A percentile compares a stretch with the other conserved stretches of the same genome.
These are phyloP conservation scores for Gilbertella persicaria DNA, from an alignment of 371 early-diverging fungal genomes.

Conservation along the genomic window DNA sequence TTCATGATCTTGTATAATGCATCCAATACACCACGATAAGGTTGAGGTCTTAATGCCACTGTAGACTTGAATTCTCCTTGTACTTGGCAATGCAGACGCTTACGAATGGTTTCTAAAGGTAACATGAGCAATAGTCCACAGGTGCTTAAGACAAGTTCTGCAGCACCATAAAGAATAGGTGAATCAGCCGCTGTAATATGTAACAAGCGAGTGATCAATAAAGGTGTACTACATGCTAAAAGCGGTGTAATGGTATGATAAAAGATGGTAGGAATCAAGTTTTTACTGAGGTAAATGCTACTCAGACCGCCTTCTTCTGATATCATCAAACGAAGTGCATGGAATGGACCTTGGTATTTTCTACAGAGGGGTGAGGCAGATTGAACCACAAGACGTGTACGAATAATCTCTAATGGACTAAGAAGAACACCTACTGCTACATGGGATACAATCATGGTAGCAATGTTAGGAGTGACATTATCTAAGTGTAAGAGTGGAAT, in stretches of 20 bases:
- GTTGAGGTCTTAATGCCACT: slow-evolving; percentile 75
- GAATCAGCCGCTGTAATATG: slow-evolving; percentile 63
- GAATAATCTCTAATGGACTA: slow-evolving; percentile 77
- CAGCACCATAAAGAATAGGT: slow-evolving; percentile 65
- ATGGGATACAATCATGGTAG: slow-evolving; percentile 70
- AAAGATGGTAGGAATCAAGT: slow-evolving; percentile 75
- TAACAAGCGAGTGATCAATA: slow-evolving; percentile 71
- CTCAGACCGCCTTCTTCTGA: slow-evolving; percentile 79
- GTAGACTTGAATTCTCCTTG: slow-evolving; percentile 64
- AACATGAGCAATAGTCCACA: slow-evolving; percentile 73
- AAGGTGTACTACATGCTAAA: slow-evolving; percentile 65
- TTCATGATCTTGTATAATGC: slow-evolving; percentile 77
- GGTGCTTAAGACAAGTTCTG: slow-evolving; percentile 64
- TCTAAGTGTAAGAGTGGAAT: slow-evolving; percentile 72
- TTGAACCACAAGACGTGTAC: slow-evolving; percentile 75
- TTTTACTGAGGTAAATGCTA: slow-evolving; percentile 67
- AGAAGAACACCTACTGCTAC: slow-evolving; percentile 68
- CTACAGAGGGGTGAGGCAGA: slow-evolving; percentile 63
- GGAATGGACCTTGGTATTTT: slow-evolving; percentile 73
- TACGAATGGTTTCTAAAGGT: slow-evolving; percentile 88
- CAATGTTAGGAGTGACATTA: slow-evolving; percentile 59
- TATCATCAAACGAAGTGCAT: slow-evolving; percentile 72
- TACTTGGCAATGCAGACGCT: slow-evolving; percentile 80
- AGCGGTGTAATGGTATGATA: slow-evolving; percentile 75
- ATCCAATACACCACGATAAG: slow-evolving; percentile 85